phyloP scores from a whole-genome alignment of 163 green algal genomes.

The Smithsoniella earleae region DNA sequence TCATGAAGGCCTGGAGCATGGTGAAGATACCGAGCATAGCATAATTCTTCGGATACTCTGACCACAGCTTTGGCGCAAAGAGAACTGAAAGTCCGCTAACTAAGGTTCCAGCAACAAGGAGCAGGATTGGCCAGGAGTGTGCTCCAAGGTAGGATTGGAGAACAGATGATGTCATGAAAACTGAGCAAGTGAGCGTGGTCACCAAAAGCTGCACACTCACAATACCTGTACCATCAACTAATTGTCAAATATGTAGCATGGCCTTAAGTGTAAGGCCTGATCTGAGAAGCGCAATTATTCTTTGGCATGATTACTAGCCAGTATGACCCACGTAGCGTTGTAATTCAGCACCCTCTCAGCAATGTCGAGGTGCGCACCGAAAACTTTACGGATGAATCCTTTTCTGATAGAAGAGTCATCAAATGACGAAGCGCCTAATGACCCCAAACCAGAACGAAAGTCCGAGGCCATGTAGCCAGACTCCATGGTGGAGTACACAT shows the following conservation, averaged over 20 bases:
- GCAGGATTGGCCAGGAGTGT: neutral
- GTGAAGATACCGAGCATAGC: neutral
- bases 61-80: neutral
- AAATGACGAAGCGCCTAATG: no score
- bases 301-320: no score
- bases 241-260: no score
- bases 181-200: neutral
- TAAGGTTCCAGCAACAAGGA: no score
- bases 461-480: no score
- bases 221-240: conserved; percentile 18
- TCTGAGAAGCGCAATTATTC: no score
- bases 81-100: neutral
- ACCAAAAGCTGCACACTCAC: neutral
- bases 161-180: conserved; percentile 10
- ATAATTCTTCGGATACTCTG: neutral
- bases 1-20: neutral
- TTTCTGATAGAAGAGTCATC: neutral
- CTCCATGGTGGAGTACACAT: conserved; percentile 17
- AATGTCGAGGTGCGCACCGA: no score
- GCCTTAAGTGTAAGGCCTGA: no score
- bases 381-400: conserved; percentile 4
- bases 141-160: neutral
- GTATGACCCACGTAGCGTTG: no score
- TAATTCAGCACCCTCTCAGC: no score
- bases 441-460: no score